phyloP scores from a whole-genome alignment of 2,329 filamentous ascomycete genomes.

The Ophiostoma pallidulum region DNA sequence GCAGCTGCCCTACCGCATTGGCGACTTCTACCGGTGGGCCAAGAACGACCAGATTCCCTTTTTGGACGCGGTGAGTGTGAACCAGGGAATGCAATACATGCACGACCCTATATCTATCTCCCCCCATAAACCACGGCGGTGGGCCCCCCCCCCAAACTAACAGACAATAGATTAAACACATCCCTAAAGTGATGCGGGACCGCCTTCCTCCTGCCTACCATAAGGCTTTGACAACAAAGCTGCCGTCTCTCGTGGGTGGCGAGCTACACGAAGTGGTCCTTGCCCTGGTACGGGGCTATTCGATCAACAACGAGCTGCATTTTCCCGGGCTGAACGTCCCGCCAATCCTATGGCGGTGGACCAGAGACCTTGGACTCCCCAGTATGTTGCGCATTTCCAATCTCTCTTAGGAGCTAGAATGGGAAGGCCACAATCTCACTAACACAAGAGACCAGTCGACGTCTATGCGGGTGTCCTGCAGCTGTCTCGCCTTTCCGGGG shows the following conservation, averaged over 20 bases:
- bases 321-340: constrained; percentile 66
- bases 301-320: constrained; percentile 56
- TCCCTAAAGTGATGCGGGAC: constrained; percentile 57
- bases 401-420: no score
- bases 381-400: no score
- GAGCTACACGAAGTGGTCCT: constrained; percentile 56
- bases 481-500: constrained; percentile 40
- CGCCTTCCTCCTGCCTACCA: constrained; percentile 55
- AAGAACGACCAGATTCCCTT: constrained; percentile 61
- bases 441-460: constrained; percentile 50
- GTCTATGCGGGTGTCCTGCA: constrained; percentile 49
- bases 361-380: constrained; percentile 65
- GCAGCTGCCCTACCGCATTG: constrained; percentile 64
- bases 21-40: constrained; percentile 62
- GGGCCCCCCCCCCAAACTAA: no score
- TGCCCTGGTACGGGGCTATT: constrained; percentile 54
- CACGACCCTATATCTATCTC: no score
- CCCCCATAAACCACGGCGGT: no score
- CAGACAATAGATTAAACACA: constrained; percentile 44
- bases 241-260: constrained; percentile 36
- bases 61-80: constrained; percentile 52
- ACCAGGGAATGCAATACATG: no score
- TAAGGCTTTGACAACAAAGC: constrained; percentile 44
- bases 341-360: constrained; percentile 58
- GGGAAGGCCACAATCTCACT: constrained; percentile 10